Percentiles rank a stretch among this genome's conserved stretches.
phyloP scores from a whole-genome alignment of 1,284 basidiomycete genomes.

The Rhodotorula mucilaginosa region DNA sequence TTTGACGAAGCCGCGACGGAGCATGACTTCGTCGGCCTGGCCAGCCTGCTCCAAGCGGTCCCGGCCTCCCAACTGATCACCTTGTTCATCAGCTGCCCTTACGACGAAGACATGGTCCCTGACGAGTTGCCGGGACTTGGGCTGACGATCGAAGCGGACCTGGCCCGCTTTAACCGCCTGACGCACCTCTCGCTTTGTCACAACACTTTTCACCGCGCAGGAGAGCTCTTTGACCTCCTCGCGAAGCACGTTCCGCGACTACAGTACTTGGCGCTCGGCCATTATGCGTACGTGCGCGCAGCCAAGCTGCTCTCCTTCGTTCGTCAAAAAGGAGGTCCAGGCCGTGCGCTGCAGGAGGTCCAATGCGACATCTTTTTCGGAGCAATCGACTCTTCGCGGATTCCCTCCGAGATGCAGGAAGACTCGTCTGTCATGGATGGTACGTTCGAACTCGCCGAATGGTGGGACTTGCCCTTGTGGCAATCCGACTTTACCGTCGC shows the following conservation, averaged over 20 bases:
- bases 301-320: neutral
- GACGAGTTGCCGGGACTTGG: neutral
- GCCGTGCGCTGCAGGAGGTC: neutral
- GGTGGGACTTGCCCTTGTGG: neutral
- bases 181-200: neutral
- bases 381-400: too few species aligned
- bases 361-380: neutral
- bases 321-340: too few species aligned
- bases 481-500: neutral
- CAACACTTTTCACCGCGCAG: neutral
- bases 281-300: neutral
- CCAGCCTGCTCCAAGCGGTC: neutral
- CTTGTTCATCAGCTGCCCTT: neutral
- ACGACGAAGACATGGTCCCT: neutral
- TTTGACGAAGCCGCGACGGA: neutral
- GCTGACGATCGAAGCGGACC: neutral
- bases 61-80: neutral
- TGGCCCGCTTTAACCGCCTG: conserved; percentile 2
- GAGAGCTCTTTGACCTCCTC: conserved; percentile 10
- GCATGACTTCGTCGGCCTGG: neutral
- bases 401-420: neutral
- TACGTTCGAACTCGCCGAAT: neutral
- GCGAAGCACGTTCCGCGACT: neutral
- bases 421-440: neutral
- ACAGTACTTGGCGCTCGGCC: neutral